Percentiles rank a stretch among this genome's conserved stretches.
These are phyloP conservation scores for Phytophthora fragariae DNA, from an alignment of 352 stramenopile species.

Conservation along the genomic window DNA sequence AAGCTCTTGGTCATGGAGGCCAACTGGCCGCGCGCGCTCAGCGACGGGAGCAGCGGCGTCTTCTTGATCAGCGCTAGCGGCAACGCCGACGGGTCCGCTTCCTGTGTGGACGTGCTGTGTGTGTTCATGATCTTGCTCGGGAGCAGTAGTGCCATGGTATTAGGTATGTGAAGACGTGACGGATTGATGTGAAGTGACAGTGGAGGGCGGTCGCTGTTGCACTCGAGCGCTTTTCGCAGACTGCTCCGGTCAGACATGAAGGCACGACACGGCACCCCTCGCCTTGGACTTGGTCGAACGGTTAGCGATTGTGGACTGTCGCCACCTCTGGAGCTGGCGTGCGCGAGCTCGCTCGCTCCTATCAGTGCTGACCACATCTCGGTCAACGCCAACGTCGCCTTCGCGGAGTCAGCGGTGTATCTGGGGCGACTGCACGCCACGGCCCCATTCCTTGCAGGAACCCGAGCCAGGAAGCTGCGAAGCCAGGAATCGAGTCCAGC, in stretches of 20 bases:
- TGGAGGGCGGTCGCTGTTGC: slow-evolving; percentile 8
- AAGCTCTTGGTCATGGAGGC: slow-evolving; percentile 48
- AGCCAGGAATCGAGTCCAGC: slow-evolving; percentile 17
- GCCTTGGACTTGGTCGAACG: slow-evolving; percentile 2
- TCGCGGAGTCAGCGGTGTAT: background rate
- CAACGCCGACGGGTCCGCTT: slow-evolving; percentile 22
- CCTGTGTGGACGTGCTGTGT: background rate
- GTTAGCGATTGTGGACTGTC: slow-evolving; percentile 25
- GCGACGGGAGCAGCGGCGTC: slow-evolving; percentile 37
- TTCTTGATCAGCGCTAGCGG: slow-evolving; percentile 40
- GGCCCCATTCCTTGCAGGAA: background rate
- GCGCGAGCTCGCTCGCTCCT: slow-evolving; percentile 12
- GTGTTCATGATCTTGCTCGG: slow-evolving; percentile 18
- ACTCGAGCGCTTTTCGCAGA: slow-evolving; percentile 40
- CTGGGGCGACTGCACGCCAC: slow-evolving; percentile 12
- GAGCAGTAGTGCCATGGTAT: slow-evolving; percentile 14
- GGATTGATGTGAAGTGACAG: slow-evolving; percentile 16
- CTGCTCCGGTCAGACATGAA: slow-evolving; percentile 14
- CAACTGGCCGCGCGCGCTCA: slow-evolving; percentile 31
- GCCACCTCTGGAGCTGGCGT: slow-evolving; percentile 26
- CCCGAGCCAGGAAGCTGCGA: slow-evolving; percentile 12
- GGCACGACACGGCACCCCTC: background rate
- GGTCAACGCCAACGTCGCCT: background rate
- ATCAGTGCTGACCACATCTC: slow-evolving; percentile 29
- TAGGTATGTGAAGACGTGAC: too few relatives aligned